Conservation (phyloP, 441 rosid genomes). For the Syzygium malaccense region DNA sequence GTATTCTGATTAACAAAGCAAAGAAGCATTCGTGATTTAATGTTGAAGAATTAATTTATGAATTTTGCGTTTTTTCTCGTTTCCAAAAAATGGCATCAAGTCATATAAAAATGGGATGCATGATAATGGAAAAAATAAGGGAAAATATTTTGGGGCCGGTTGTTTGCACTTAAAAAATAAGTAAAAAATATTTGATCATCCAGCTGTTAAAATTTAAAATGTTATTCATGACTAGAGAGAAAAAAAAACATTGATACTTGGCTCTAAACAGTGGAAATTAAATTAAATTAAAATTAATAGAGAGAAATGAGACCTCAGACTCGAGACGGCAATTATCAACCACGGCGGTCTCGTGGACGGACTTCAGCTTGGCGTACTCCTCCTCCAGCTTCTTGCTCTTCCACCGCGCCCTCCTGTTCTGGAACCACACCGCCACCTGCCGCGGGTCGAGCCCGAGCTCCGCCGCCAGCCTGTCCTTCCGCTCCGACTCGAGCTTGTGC, state of each 20-base stretch:
- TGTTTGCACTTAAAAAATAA: background rate
- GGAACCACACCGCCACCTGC: slow-evolving; percentile 50
- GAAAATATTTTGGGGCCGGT: background rate
- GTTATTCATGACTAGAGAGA: background rate
- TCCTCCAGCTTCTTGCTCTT: slow-evolving; percentile 36
- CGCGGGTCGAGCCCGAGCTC: slow-evolving; percentile 39
- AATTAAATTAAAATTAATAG: background rate
- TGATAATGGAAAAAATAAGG: background rate
- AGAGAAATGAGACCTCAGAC: background rate
- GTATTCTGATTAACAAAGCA: too few species aligned
- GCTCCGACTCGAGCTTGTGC: slow-evolving; percentile 30
- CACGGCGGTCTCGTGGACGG: slow-evolving; percentile 9
- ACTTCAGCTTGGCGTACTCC: slow-evolving; percentile 23
- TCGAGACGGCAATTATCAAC: background rate
- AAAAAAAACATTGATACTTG: too few species aligned
- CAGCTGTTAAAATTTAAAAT: background rate
- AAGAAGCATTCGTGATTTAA: background rate
- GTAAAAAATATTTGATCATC: background rate
- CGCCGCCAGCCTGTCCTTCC: slow-evolving; percentile 30
- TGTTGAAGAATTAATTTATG: background rate
- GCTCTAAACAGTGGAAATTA: too few species aligned
- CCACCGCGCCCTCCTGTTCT: slow-evolving; percentile 39
- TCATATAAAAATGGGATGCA: background rate
- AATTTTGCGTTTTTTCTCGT: background rate
- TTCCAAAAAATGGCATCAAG: too few species aligned